These are phyloP conservation scores for Thelephora ganbajun DNA, from an alignment of 768 basidiomycete species.

Conservation along the genomic window DNA sequence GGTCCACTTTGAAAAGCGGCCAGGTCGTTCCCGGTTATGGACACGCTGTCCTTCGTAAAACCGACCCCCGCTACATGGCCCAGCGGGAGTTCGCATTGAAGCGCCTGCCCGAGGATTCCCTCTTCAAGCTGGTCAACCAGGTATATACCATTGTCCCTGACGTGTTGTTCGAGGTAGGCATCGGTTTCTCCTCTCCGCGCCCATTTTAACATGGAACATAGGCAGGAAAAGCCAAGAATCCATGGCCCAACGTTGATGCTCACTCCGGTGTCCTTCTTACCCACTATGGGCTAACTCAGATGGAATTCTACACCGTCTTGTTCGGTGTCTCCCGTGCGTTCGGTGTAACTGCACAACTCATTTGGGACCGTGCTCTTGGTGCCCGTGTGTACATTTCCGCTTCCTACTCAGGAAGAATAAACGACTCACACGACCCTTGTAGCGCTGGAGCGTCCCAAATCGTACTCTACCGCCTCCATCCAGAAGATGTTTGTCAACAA, in stretches of 20 bases:
- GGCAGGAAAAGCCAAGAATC: constrained; percentile 90
- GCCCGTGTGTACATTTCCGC: constrained; percentile 45
- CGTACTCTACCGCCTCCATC: constrained; percentile 72
- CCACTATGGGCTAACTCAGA: constrained; percentile 76
- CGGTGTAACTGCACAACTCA: constrained; percentile 78
- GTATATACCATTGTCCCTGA: constrained; percentile 81
- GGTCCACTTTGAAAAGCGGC: constrained; percentile 85
- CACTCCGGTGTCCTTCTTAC: constrained; percentile 86
- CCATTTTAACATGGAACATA: constrained; percentile 13
- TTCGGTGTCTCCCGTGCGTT: constrained; percentile 95
- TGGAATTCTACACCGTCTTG: constrained; percentile 95
- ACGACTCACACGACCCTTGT: constrained; percentile 1
- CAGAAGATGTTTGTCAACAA: constrained; percentile 65
- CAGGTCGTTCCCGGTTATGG: constrained; percentile 93
- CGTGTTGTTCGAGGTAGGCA: constrained; percentile 68
- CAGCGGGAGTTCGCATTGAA: constrained; percentile 83
- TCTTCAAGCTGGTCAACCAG: constrained; percentile 91
- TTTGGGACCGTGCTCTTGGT: constrained; percentile 89
- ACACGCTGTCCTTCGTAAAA: constrained; percentile 78
- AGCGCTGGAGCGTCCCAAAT: constrained; percentile 88
- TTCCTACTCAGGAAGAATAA: neutral
- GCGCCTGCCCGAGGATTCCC: constrained; percentile 72
- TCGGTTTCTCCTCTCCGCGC: constrained; percentile 11
- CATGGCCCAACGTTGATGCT: constrained; percentile 95
- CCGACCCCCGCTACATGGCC: constrained; percentile 85